phyloP scores from a whole-genome alignment of 1,284 basidiomycete species.

The Pholiota adiposa region DNA sequence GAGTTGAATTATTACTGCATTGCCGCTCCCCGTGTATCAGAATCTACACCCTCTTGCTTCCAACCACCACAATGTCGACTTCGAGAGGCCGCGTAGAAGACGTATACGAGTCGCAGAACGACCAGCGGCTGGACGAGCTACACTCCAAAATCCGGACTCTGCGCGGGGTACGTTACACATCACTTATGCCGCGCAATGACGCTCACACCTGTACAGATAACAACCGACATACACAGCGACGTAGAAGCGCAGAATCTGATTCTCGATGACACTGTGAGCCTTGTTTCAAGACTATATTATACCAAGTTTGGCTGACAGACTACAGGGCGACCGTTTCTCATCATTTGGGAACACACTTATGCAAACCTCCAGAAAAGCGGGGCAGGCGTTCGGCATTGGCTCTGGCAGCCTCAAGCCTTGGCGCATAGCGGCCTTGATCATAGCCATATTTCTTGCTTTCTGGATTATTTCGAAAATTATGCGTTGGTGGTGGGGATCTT shows the following conservation, averaged over 20 bases:
- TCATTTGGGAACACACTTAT: constrained; percentile 64
- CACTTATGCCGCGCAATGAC: background rate
- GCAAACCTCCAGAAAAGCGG: constrained; percentile 67
- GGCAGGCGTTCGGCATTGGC: constrained; percentile 71
- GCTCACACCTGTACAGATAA: constrained; percentile 54
- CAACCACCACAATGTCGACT: constrained; percentile 34
- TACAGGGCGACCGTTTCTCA: constrained; percentile 67
- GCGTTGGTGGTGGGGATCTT: constrained; percentile 43
- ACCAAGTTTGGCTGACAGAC: no score
- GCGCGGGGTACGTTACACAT: constrained; percentile 60
- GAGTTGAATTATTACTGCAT: no score
- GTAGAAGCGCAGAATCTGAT: constrained; percentile 80
- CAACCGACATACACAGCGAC: constrained; percentile 79
- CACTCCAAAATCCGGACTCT: constrained; percentile 80
- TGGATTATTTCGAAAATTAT: constrained; percentile 46
- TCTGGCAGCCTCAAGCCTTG: constrained; percentile 68
- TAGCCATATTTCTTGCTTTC: constrained; percentile 46
- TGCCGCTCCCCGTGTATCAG: background rate
- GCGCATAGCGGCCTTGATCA: constrained; percentile 64
- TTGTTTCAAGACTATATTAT: background rate
- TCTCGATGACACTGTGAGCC: constrained; percentile 72
- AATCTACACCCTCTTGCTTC: background rate
- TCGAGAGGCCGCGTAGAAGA: constrained; percentile 54
- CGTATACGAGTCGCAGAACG: constrained; percentile 81
- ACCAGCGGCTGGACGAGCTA: constrained; percentile 78